Evolutionary conservation across 345 rosid genomes (phyloP), one percentile per base, ranked within the genome.

Genomic region (Eucalyptus viminalis): DNA sequence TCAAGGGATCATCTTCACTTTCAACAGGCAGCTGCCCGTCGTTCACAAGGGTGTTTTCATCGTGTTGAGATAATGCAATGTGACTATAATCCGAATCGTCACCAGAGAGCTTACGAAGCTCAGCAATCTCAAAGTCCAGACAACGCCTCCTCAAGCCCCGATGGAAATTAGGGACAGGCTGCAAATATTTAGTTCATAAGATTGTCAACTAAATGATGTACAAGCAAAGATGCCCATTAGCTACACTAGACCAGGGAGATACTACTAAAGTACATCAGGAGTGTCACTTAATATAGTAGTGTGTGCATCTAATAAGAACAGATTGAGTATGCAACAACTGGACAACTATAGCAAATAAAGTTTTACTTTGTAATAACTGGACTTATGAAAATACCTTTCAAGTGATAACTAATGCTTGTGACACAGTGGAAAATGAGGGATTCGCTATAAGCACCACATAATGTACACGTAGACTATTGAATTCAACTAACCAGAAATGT

Each of bases 71-170:
- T n/a, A 56, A 49, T n/a, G 87, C 11, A 49, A 92, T 89, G 81
- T 91, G 89, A 87, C 87, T 90, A 58, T 88, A 86, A 90, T 86
- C 89, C 44, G 91, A 89, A 86, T 91, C 90, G 25, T 86, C 92
- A 86, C 89, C 92, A 50, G 86, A 87, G 90, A 90, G 93, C 93
- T 94, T 96, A 91, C 91, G 92, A 83, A 92, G 91, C 89, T 92
- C 95, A 40, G 92, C 93, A 92, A 89, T 92, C 92, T 95, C 99
- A 92, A 96, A 97, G 92, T 97, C 98, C 44, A 97, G 92, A 94
- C 99, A 96, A 37, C 99, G 99, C 91, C 99, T 91, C 93, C 99
- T 91, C 93, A 96, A 91, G 88, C 99, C 97, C 89, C 97, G 96
- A 88, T 95, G 93, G 93, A 94, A 91, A 92, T 87, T 93, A 80